Evolutionary conservation across 208 protist species (phyloP).

Genomic region (Leishmania arabica): DNA sequence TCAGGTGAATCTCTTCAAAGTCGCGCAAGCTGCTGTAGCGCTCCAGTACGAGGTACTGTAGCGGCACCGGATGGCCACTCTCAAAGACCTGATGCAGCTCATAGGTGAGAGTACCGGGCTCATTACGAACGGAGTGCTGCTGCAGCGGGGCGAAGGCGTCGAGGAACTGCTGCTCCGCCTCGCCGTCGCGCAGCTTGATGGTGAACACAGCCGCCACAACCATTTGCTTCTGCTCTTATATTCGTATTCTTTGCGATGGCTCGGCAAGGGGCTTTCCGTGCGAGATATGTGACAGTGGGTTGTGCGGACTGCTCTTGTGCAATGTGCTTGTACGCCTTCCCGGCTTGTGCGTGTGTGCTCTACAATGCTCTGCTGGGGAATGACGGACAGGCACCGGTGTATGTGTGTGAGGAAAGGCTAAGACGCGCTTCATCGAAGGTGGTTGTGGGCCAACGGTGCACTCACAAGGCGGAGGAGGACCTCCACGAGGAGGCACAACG

Average conservation of each 20-base stretch:
- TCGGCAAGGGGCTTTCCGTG: neutral
- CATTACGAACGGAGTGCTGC: slow-evolving; percentile 38
- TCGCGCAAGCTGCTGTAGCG: slow-evolving; percentile 48
- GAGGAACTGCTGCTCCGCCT: slow-evolving; percentile 46
- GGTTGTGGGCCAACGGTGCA: neutral
- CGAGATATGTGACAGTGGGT: neutral
- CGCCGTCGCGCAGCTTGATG: slow-evolving; percentile 42
- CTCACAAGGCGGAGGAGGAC: neutral
- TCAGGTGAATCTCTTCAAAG: slow-evolving; percentile 49
- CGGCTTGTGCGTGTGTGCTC: neutral
- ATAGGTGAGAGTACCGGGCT: slow-evolving; percentile 72
- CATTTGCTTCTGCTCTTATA: slow-evolving; percentile 37
- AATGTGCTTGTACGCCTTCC: neutral
- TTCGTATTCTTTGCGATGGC: neutral
- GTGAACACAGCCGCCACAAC: slow-evolving; percentile 54
- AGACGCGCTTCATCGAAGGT: neutral
- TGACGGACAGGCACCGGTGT: neutral
- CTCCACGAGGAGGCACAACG: neutral
- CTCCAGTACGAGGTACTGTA: slow-evolving; percentile 54
- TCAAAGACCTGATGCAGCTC: slow-evolving; percentile 63
- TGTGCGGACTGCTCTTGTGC: neutral
- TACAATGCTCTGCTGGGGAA: neutral
- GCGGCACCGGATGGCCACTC: slow-evolving; percentile 30
- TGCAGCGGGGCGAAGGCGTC: slow-evolving; percentile 45
- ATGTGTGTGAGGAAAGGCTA: neutral